Conservation (phyloP, 176 grass and related monocot genomes). For the Triticum monococcum region DNA sequence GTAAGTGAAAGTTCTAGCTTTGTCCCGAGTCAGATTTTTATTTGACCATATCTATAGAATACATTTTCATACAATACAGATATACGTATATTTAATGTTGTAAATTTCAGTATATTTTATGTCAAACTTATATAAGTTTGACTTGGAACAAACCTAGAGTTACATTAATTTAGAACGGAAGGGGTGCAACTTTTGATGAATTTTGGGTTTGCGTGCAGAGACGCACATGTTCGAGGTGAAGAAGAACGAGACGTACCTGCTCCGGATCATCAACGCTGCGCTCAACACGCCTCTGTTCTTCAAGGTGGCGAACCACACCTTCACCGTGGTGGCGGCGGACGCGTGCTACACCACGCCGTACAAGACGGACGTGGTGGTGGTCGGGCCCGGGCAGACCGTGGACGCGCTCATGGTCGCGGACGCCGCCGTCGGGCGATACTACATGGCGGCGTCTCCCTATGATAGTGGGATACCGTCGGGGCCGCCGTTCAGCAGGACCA, state of each 20-base stretch:
- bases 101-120: too few species aligned
- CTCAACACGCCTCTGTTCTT: constrained; percentile 63
- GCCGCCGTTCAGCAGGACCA: background rate
- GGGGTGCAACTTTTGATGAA: background rate
- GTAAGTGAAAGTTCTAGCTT: background rate
- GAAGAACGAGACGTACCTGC: constrained; percentile 36
- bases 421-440: constrained; percentile 32
- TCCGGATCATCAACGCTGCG: constrained; percentile 72
- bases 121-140: too few species aligned
- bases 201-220: background rate
- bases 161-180: too few species aligned
- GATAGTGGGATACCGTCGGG: background rate
- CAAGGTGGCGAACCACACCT: constrained; percentile 57
- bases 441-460: constrained; percentile 49
- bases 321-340: constrained; percentile 63
- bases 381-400: constrained; percentile 60
- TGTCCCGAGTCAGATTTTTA: too few species aligned
- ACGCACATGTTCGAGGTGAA: constrained; percentile 42
- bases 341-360: constrained; percentile 71
- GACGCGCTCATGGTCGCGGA: constrained; percentile 55
- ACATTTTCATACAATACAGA: too few species aligned
- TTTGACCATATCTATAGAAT: too few species aligned
- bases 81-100: too few species aligned
- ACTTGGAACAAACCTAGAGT: too few species aligned
- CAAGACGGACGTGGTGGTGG: constrained; percentile 49